Evolutionary conservation across 208 protist genomes (phyloP).

Genomic region (Spongospora subterranea): DNA sequence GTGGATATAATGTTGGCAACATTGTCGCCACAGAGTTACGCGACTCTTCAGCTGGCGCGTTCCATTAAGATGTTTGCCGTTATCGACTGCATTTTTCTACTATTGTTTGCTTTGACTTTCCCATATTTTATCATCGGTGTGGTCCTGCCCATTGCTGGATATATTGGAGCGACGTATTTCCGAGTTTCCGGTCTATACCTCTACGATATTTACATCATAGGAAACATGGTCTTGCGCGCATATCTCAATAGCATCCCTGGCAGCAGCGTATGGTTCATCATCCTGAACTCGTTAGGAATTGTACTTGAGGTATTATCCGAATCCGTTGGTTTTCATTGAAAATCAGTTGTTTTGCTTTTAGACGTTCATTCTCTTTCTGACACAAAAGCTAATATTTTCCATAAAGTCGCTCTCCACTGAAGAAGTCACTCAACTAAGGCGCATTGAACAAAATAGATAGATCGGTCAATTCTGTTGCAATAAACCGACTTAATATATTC

Average conservation of each 20-base stretch:
- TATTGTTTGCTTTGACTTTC: background rate
- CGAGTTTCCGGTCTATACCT: background rate
- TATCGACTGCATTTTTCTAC: constrained; percentile 56
- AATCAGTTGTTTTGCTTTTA: background rate
- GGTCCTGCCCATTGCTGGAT: background rate
- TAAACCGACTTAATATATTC: background rate
- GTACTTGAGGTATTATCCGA: background rate
- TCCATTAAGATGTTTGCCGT: constrained; percentile 32
- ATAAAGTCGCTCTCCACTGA: background rate
- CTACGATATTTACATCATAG: background rate
- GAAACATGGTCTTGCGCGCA: background rate
- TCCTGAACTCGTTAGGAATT: background rate
- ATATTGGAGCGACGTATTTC: constrained; percentile 2
- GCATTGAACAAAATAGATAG: background rate
- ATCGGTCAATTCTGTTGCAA: background rate
- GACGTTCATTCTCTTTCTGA: background rate
- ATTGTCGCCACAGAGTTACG: background rate
- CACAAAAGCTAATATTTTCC: background rate
- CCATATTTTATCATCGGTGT: background rate
- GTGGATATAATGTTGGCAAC: background rate
- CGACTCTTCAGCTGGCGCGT: background rate
- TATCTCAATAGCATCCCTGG: background rate
- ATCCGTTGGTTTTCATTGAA: background rate
- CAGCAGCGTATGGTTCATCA: background rate
- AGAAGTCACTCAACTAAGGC: background rate